Evolutionary conservation across 192 early-diverging fungal genomes (phyloP).

Genomic region (Thoreauomyces humboldtii): DNA sequence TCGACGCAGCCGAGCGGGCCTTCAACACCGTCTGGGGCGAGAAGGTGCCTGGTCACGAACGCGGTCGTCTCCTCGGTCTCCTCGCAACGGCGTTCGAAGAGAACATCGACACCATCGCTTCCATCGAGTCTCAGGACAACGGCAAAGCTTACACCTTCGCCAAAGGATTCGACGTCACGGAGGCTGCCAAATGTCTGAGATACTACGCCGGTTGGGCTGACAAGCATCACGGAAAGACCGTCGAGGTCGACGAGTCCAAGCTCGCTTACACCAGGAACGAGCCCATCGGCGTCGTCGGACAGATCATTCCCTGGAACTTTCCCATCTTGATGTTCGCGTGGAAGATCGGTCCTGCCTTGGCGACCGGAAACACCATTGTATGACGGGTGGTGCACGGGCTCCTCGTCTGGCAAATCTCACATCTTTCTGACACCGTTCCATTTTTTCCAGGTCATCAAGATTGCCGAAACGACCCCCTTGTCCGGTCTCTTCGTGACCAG

Average conservation of each 20-base stretch:
- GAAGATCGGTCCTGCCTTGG: not conserved
- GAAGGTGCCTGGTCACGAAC: conserved; percentile 10
- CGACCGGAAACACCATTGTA: conserved; percentile 11
- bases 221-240: conserved; percentile 10
- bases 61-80: conserved; percentile 24
- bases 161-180: conserved; percentile 19
- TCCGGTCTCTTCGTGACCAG: conserved; percentile 31
- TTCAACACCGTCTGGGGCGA: conserved; percentile 29
- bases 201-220: conserved; percentile 34
- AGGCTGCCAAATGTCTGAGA: conserved; percentile 16
- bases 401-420: no score
- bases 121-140: conserved; percentile 44
- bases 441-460: not conserved
- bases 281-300: conserved; percentile 25
- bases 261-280: conserved; percentile 22
- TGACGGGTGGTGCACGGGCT: no score
- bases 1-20: conserved; percentile 38
- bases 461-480: conserved; percentile 33
- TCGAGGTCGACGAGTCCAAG: not conserved
- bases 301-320: not conserved
- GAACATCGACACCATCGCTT: conserved; percentile 34
- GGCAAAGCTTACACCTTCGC: conserved; percentile 36
- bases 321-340: not conserved
- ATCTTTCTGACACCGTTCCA: not conserved
- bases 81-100: conserved; percentile 46